phyloP scores from a whole-genome alignment of 2,329 filamentous ascomycete species.

The Lasiodiplodia gonubiensis region DNA sequence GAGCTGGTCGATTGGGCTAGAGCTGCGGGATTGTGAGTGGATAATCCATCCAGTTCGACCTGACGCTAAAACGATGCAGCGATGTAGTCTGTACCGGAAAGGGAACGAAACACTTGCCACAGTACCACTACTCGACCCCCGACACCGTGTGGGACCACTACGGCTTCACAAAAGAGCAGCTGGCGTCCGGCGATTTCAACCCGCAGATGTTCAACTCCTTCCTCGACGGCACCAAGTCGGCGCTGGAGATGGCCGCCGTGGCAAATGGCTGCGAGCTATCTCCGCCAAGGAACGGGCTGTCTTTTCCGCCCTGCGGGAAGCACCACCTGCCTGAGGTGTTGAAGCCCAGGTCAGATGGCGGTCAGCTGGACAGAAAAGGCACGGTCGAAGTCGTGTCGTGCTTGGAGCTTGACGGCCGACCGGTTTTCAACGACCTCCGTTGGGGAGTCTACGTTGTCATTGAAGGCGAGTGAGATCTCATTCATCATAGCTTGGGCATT shows the following conservation, averaged over 20 bases:
- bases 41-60: too few relatives aligned
- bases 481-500: too few relatives aligned
- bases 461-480: conserved; percentile 31
- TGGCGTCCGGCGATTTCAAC: conserved; percentile 52
- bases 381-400: conserved; percentile 55
- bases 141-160: conserved; percentile 56
- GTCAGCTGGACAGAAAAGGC: conserved; percentile 49
- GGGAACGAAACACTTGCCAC: conserved; percentile 54
- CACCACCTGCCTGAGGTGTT: conserved; percentile 52
- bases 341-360: conserved; percentile 51
- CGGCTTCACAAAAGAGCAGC: conserved; percentile 54
- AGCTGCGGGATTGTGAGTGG: conserved; percentile 47
- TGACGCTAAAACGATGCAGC: background rate
- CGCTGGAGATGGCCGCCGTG: conserved; percentile 56
- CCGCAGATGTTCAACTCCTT: conserved; percentile 58
- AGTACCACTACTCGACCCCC: conserved; percentile 55
- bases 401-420: conserved; percentile 51
- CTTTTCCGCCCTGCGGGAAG: conserved; percentile 53
- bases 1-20: conserved; percentile 54
- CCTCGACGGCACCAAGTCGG: conserved; percentile 56
- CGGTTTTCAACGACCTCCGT: conserved; percentile 49
- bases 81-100: conserved; percentile 54
- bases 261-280: conserved; percentile 53
- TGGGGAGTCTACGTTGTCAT: conserved; percentile 56
- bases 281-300: conserved; percentile 49